These are phyloP conservation scores for Colletotrichum tamarilloi DNA, from an alignment of 2,329 filamentous ascomycete genomes.

Conservation along the genomic window DNA sequence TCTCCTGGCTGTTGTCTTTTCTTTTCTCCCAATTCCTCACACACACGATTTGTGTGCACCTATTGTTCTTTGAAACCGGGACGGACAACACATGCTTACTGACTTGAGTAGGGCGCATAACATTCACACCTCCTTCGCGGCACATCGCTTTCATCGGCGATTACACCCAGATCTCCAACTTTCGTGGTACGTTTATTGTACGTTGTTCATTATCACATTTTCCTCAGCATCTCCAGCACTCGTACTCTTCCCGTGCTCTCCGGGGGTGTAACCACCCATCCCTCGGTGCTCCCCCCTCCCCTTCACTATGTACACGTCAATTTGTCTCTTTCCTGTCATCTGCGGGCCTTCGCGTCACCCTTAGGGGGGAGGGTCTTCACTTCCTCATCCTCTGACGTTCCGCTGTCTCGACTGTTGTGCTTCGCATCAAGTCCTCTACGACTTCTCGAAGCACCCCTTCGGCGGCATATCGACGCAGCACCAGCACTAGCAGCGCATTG, in stretches of 20 bases:
- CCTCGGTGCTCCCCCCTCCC: slow-evolving; percentile 7
- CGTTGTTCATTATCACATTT: slow-evolving; percentile 24
- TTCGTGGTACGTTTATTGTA: slow-evolving; percentile 27
- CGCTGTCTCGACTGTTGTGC: background rate
- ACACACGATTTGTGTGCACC: background rate
- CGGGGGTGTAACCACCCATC: slow-evolving; percentile 28
- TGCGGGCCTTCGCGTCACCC: slow-evolving; percentile 17
- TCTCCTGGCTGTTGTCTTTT: background rate
- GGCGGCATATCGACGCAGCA: slow-evolving; percentile 5
- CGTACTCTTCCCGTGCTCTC: slow-evolving; percentile 15
- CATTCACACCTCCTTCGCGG: slow-evolving; percentile 9
- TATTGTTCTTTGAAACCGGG: slow-evolving; percentile 23
- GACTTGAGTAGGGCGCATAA: slow-evolving; percentile 28
- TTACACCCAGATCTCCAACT: slow-evolving; percentile 15
- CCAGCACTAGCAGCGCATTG: background rate
- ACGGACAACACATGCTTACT: slow-evolving; percentile 29
- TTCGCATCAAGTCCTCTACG: slow-evolving; percentile 22
- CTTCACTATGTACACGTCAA: slow-evolving; percentile 24
- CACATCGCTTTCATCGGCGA: slow-evolving; percentile 26
- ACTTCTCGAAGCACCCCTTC: slow-evolving; percentile 30
- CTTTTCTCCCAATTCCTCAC: background rate
- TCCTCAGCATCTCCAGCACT: slow-evolving; percentile 16
- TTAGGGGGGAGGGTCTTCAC: background rate
- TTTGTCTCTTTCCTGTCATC: slow-evolving; percentile 23
- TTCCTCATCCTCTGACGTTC: slow-evolving; percentile 15